A percentile compares a stretch with the other conserved stretches of the same genome.
Conservation (phyloP, 805 yeast genomes). For the Candida sithepensis region DNA sequence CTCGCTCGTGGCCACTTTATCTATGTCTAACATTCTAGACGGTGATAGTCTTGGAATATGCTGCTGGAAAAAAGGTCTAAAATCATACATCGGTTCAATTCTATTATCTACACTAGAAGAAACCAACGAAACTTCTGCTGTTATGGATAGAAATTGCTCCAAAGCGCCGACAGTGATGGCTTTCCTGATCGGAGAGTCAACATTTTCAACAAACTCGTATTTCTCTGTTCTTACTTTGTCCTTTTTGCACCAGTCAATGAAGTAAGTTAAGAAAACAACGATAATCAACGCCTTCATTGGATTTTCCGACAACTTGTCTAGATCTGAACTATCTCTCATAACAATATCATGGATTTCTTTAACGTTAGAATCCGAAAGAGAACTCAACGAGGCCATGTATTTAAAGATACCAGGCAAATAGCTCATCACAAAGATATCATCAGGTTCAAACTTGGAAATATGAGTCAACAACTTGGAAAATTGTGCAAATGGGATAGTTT, state of each 20-base stretch:
- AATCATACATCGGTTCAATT: conserved; percentile 47
- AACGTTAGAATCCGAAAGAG: conserved; percentile 35
- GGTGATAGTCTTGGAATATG: conserved; percentile 59
- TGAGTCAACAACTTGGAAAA: conserved; percentile 42
- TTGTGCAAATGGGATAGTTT: conserved; percentile 30
- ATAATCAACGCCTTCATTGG: conserved; percentile 49
- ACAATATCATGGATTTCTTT: conserved; percentile 35
- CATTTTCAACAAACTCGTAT: conserved; percentile 43
- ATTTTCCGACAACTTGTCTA: conserved; percentile 39
- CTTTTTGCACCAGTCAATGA: conserved; percentile 66
- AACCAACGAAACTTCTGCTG: conserved; percentile 50
- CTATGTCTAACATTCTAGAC: conserved; percentile 48
- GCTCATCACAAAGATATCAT: conserved; percentile 64
- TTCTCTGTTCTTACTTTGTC: conserved; percentile 38
- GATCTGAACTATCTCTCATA: conserved; percentile 33
- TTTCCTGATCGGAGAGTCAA: conserved; percentile 56
- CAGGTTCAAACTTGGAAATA: conserved; percentile 45
- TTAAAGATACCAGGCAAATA: conserved; percentile 57
- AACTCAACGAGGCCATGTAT: conserved; percentile 38
- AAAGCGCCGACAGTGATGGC: conserved; percentile 65
- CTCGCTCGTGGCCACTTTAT: conserved; percentile 37
- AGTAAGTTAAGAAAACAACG: conserved; percentile 50
- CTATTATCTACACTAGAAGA: conserved; percentile 10
- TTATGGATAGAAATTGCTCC: conserved; percentile 58
- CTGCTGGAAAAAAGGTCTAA: conserved; percentile 61